Evolutionary conservation across 106 monocot species (phyloP).

Genomic region (Dendrobium nobile): DNA sequence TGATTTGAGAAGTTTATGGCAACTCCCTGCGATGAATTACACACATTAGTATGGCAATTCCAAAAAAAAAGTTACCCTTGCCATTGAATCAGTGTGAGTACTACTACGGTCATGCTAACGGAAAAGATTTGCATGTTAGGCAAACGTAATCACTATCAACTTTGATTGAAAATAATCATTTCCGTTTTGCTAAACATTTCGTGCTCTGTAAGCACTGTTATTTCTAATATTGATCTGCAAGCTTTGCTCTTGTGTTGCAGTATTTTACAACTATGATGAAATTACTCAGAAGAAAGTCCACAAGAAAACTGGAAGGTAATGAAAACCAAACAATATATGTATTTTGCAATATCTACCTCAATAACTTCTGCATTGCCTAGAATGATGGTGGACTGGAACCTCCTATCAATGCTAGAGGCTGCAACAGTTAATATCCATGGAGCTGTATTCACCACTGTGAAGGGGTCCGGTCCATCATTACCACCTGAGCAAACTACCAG

Average conservation of each 20-base stretch:
- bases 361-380: conserved; percentile 64
- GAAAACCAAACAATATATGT: background rate
- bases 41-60: too few species aligned
- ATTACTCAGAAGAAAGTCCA: background rate
- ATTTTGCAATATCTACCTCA: conserved; percentile 37
- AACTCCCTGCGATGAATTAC: conserved; percentile 38
- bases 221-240: background rate
- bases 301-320: background rate
- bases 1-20: conserved; percentile 91
- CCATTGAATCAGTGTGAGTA: background rate
- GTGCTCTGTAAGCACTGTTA: background rate
- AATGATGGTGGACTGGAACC: conserved; percentile 56
- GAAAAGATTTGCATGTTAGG: conserved; percentile 2
- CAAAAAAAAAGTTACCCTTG: background rate
- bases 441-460: conserved; percentile 84
- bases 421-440: conserved; percentile 92
- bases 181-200: background rate
- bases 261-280: background rate
- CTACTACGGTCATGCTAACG: background rate
- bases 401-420: conserved; percentile 88
- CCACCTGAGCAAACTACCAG: conserved; percentile 89
- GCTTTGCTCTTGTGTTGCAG: background rate
- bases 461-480: conserved; percentile 92
- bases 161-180: background rate
- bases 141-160: background rate